These are phyloP conservation scores for Aureobasidium melanogenum DNA, from an alignment of 2,329 filamentous ascomycete species.

Conservation along the genomic window DNA sequence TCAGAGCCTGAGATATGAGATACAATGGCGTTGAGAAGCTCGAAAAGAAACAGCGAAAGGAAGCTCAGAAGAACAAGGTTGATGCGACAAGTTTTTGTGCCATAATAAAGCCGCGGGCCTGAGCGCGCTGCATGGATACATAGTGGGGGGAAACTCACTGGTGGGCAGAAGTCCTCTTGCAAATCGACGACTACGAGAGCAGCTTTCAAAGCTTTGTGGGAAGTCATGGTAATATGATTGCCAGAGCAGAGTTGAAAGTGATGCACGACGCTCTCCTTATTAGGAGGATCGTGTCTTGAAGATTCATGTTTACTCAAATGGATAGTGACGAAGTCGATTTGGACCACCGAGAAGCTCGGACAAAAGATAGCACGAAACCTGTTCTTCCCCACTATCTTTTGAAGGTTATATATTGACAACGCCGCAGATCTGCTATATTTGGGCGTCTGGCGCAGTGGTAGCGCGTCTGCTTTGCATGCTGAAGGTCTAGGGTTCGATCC, in stretches of 20 bases:
- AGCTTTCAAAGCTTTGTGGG: constrained; percentile 7
- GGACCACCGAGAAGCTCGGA: background rate
- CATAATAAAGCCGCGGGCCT: background rate
- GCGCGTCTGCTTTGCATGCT: too few species aligned
- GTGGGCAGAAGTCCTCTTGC: constrained; percentile 91
- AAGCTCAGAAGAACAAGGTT: background rate
- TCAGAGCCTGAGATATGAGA: accelerated
- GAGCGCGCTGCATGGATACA: background rate
- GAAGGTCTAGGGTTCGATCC: too few species aligned
- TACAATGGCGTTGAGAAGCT: background rate
- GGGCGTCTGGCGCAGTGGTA: too few species aligned
- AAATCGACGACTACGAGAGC: constrained; percentile 54
- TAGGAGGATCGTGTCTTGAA: background rate
- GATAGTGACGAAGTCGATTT: background rate
- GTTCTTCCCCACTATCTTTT: background rate
- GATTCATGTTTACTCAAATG: background rate
- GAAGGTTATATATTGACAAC: too few species aligned
- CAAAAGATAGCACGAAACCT: background rate
- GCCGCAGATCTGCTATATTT: too few species aligned
- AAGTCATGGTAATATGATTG: background rate
- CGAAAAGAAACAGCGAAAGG: background rate
- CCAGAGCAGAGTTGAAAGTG: background rate
- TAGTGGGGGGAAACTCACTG: constrained; percentile 53
- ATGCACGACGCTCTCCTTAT: background rate
- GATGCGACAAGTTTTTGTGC: background rate